phyloP scores from a whole-genome alignment of 306 rosid species.

The barrel medic (Medicago truncatula) region DNA sequence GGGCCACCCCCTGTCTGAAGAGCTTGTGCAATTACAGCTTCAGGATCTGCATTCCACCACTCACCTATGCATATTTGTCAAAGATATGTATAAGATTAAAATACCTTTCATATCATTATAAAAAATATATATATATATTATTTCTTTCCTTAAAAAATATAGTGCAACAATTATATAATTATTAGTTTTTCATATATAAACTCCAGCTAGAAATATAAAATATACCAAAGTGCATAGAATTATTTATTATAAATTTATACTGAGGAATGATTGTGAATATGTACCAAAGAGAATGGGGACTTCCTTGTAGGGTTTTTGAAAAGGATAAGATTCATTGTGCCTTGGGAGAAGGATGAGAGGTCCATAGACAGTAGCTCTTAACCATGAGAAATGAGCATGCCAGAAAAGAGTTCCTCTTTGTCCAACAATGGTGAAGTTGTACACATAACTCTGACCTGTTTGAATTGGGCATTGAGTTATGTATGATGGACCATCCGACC shows the following conservation, averaged over 20 bases:
- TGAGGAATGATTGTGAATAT: not conserved
- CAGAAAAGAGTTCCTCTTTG: slow-evolving; percentile 77
- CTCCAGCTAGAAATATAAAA: not conserved
- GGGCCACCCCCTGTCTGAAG: slow-evolving; percentile 73
- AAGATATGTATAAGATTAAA: not conserved
- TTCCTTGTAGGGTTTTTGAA: slow-evolving; percentile 62
- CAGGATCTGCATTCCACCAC: slow-evolving; percentile 80
- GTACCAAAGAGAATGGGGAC: slow-evolving; percentile 66
- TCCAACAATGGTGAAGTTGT: slow-evolving; percentile 71
- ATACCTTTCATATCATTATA: no score
- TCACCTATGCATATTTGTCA: slow-evolving; percentile 52
- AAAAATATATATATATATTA: no score
- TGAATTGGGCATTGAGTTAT: slow-evolving; percentile 80
- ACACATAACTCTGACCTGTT: slow-evolving; percentile 61
- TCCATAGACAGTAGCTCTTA: slow-evolving; percentile 72
- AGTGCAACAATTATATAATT: no score
- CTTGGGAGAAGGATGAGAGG: slow-evolving; percentile 67
- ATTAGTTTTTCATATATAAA: no score
- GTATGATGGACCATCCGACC: slow-evolving; percentile 79
- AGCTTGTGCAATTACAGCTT: slow-evolving; percentile 66
- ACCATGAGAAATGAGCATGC: slow-evolving; percentile 78
- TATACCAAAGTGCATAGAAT: not conserved
- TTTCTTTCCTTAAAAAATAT: no score
- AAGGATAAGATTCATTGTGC: slow-evolving; percentile 61
- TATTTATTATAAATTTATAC: not conserved